phyloP scores from a whole-genome alignment of 2,329 filamentous ascomycete species.

The Fusarium succisae region DNA sequence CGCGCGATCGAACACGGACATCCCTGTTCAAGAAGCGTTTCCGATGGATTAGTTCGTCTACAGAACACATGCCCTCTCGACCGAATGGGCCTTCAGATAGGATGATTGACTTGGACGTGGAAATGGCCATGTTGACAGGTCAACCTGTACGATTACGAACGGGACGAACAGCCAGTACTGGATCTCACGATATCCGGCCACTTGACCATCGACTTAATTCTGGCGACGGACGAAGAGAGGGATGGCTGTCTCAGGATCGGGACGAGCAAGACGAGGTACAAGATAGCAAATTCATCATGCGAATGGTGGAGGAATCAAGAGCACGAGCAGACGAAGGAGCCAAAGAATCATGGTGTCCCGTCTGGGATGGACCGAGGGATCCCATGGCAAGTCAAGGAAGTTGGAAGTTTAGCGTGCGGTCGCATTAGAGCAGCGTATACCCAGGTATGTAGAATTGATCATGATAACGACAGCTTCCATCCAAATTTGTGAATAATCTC shows the following conservation, averaged over 20 bases:
- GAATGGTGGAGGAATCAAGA: slow-evolving; percentile 31
- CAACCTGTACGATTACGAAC: slow-evolving; percentile 15
- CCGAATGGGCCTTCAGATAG: not conserved
- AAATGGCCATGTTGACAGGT: slow-evolving; percentile 35
- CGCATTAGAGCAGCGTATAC: slow-evolving; percentile 1
- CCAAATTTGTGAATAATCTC: slow-evolving; percentile 39
- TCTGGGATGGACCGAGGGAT: slow-evolving; percentile 37
- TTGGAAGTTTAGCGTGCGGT: slow-evolving; percentile 24
- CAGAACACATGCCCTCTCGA: not conserved
- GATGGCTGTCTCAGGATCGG: slow-evolving; percentile 21
- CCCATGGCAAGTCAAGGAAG: slow-evolving; percentile 21
- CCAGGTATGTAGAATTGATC: not conserved
- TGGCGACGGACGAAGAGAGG: slow-evolving; percentile 23
- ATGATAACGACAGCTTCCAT: slow-evolving; percentile 33
- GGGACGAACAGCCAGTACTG: not conserved
- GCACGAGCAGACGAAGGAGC: slow-evolving; percentile 24
- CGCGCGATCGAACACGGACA: not conserved
- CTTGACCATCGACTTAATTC: slow-evolving; percentile 24
- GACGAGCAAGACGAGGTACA: not conserved
- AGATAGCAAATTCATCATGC: slow-evolving; percentile 29
- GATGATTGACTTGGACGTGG: slow-evolving; percentile 33
- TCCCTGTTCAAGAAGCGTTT: slow-evolving; percentile 14
- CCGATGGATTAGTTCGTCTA: slow-evolving; percentile 27
- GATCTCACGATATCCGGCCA: slow-evolving; percentile 9
- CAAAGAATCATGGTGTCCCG: slow-evolving; percentile 35